Conservation (phyloP, 1,284 basidiomycete genomes). For the Heterobasidion irregulare region DNA sequence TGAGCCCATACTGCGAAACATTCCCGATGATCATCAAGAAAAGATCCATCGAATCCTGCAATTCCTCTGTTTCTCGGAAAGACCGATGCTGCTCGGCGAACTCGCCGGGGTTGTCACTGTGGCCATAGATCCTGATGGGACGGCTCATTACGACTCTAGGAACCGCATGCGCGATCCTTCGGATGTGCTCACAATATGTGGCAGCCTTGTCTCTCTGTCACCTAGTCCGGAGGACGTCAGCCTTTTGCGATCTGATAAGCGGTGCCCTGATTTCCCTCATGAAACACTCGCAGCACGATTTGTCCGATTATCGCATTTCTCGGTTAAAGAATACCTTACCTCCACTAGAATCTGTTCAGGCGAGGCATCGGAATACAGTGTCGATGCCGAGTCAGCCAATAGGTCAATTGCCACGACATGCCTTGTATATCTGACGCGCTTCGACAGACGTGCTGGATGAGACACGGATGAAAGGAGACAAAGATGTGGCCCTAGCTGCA, state of each 20-base stretch:
- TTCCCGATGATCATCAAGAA: background rate
- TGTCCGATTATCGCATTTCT: background rate
- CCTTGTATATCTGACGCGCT: background rate
- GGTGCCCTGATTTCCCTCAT: too few species aligned
- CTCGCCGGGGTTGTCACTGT: background rate
- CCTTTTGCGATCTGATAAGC: too few species aligned
- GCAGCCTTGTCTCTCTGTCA: too few species aligned
- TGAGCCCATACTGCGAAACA: background rate
- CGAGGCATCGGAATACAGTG: background rate
- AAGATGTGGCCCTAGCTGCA: background rate
- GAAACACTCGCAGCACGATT: background rate
- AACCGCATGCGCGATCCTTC: too few species aligned
- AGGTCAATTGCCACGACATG: background rate
- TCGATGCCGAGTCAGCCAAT: background rate
- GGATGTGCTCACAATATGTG: too few species aligned
- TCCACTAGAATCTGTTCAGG: background rate
- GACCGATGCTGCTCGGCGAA: background rate
- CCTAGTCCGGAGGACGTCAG: too few species aligned
- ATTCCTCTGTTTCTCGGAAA: background rate
- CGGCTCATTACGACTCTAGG: too few species aligned
- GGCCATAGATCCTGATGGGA: background rate
- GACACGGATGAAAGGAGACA: too few species aligned
- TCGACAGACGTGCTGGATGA: background rate
- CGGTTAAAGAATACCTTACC: background rate
- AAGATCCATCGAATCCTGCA: conserved; percentile 2